A percentile compares a stretch with the other conserved stretches of the same genome.
phyloP scores from a whole-genome alignment of 257 asterid genomes.

The Solanum chiquidenum region DNA sequence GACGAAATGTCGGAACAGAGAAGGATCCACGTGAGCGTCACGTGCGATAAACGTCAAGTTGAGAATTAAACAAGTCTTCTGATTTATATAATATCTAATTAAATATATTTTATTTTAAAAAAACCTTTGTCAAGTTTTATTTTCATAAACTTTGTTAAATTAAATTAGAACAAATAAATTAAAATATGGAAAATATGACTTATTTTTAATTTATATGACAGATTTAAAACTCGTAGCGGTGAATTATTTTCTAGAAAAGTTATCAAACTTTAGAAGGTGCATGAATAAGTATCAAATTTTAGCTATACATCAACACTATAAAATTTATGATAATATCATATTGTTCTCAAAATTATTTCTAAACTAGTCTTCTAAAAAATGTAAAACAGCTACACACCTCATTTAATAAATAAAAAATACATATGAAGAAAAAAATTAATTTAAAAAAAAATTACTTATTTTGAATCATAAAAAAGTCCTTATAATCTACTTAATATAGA shows the following conservation, averaged over 20 bases:
- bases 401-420: too few relatives aligned
- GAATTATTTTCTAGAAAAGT: background rate
- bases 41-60: background rate
- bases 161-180: too few relatives aligned
- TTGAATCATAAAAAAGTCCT: too few relatives aligned
- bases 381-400: too few relatives aligned
- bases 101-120: too few relatives aligned
- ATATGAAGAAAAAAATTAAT: background rate
- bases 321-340: too few relatives aligned
- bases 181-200: background rate
- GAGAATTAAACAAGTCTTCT: background rate
- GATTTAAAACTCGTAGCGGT: background rate
- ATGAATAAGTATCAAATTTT: background rate
- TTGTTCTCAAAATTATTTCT: too few relatives aligned
- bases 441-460: too few relatives aligned
- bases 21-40: background rate
- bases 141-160: background rate
- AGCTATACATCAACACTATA: background rate
- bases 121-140: background rate
- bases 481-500: too few relatives aligned
- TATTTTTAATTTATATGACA: background rate
- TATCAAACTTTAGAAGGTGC: background rate
- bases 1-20: background rate
- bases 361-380: too few relatives aligned
- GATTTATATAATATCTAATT: too few relatives aligned